phyloP scores from a whole-genome alignment of 2,329 filamentous ascomycete genomes.

The Cladosporium sp. region DNA sequence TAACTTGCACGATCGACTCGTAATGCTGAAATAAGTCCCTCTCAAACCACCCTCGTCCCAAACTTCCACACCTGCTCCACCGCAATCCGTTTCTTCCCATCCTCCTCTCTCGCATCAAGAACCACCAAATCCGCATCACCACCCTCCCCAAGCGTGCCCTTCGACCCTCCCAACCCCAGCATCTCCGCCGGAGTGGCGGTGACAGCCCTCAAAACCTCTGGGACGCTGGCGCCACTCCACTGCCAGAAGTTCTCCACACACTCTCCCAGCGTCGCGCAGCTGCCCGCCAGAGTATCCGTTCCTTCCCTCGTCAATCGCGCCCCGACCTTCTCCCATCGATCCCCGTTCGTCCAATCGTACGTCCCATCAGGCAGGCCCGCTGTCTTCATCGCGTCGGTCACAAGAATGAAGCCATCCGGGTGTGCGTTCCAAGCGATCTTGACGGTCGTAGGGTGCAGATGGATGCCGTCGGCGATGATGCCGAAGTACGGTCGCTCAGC shows the following conservation, averaged over 20 bases:
- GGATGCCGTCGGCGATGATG: constrained; percentile 85
- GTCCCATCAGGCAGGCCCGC: constrained; percentile 78
- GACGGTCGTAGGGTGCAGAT: constrained; percentile 81
- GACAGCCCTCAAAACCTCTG: constrained; percentile 66
- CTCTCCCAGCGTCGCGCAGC: constrained; percentile 59
- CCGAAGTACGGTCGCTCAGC: constrained; percentile 71
- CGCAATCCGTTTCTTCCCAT: constrained; percentile 49
- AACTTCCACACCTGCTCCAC: constrained; percentile 82
- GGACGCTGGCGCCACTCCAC: constrained; percentile 66
- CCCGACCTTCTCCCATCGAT: constrained; percentile 65
- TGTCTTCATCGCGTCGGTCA: constrained; percentile 89
- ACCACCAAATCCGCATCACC: constrained; percentile 59
- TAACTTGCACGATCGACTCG: too few species aligned
- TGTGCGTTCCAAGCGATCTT: constrained; percentile 87
- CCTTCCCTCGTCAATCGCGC: constrained; percentile 70
- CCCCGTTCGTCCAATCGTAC: constrained; percentile 80
- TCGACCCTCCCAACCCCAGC: constrained; percentile 63
- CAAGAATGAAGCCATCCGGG: constrained; percentile 77
- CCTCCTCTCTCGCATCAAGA: constrained; percentile 47
- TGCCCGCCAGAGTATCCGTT: constrained; percentile 68
- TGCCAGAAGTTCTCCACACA: constrained; percentile 78
- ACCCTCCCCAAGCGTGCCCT: constrained; percentile 54
- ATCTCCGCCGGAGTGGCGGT: constrained; percentile 74
- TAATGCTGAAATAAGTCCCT: too few species aligned
- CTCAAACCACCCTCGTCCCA: constrained; percentile 49